Evolutionary conservation across 257 asterid species (phyloP).

Genomic region (Lantana camara): DNA sequence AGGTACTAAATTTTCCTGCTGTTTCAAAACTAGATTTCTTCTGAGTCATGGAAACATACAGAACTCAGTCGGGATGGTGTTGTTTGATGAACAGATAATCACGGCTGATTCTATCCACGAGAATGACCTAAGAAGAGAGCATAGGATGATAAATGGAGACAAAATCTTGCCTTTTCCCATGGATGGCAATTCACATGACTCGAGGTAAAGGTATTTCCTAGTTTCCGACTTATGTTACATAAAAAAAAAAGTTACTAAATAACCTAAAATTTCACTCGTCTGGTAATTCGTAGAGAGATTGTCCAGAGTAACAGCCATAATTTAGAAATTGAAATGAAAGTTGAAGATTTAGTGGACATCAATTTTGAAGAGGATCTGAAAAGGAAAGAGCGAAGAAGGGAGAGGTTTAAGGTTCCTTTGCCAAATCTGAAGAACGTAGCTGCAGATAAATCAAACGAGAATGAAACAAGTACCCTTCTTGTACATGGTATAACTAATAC

Average conservation of each 20-base stretch:
- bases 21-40: neutral
- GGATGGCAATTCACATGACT: conserved; percentile 15
- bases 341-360: neutral
- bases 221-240: conserved; percentile 3
- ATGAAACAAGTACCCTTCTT: neutral
- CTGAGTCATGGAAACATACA: neutral
- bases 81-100: conserved; percentile 20
- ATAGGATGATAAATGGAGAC: conserved; percentile 26
- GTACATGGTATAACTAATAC: neutral
- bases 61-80: neutral
- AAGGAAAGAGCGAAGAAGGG: conserved; percentile 20
- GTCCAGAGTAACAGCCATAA: conserved; percentile 2
- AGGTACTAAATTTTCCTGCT: conserved; percentile 13
- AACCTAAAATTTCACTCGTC: neutral
- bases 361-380: conserved; percentile 20
- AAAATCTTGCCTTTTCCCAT: conserved; percentile 27
- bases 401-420: conserved; percentile 22
- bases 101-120: conserved; percentile 5
- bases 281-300: conserved; percentile 14
- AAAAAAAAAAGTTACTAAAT: conserved; percentile 1
- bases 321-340: neutral
- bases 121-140: conserved; percentile 13
- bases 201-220: neutral
- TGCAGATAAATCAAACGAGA: conserved; percentile 15
- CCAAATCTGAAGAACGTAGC: conserved; percentile 9